Evolutionary conservation across 208 protist genomes (phyloP).

Genomic region (Lotmaria passim): DNA sequence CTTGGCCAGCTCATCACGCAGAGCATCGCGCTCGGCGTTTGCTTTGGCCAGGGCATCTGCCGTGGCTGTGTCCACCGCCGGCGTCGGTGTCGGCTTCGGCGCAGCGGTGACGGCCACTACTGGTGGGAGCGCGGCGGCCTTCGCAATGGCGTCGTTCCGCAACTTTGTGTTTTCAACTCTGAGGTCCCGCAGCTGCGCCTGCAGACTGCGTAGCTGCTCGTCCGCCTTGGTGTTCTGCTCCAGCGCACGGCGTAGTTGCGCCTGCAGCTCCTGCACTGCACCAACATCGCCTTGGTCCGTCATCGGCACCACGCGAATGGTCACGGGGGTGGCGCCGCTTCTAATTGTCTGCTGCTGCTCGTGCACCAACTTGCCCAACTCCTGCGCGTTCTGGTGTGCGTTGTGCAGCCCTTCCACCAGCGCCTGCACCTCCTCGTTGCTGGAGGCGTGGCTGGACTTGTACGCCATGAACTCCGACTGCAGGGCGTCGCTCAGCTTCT

Average conservation of each 20-base stretch:
- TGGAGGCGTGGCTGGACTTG: constrained; percentile 69
- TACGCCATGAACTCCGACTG: constrained; percentile 82
- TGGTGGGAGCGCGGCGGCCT: neutral
- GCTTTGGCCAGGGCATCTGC: constrained; percentile 26
- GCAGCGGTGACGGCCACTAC: neutral
- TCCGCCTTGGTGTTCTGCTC: constrained; percentile 20
- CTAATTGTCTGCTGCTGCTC: constrained; percentile 73
- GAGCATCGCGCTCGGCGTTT: constrained; percentile 37
- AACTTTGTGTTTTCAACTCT: constrained; percentile 33
- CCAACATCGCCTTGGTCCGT: constrained; percentile 29
- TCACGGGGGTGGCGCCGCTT: constrained; percentile 39
- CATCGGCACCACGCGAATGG: constrained; percentile 48
- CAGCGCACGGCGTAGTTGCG: constrained; percentile 44
- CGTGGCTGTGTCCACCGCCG: constrained; percentile 9
- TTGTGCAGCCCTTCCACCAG: constrained; percentile 69
- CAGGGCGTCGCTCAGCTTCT: constrained; percentile 65
- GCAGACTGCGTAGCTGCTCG: constrained; percentile 24
- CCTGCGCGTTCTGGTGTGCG: constrained; percentile 60
- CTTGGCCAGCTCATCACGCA: constrained; percentile 46
- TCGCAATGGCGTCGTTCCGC: constrained; percentile 16
- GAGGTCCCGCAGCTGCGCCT: constrained; percentile 21
- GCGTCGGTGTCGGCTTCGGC: neutral
- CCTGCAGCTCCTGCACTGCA: constrained; percentile 45
- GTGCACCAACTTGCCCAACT: constrained; percentile 59
- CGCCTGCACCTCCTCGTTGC: constrained; percentile 82